A percentile compares a stretch with the other conserved stretches of the same genome.
Conservation (phyloP, 2,329 filamentous ascomycete species). For the Cladosporium velox region DNA sequence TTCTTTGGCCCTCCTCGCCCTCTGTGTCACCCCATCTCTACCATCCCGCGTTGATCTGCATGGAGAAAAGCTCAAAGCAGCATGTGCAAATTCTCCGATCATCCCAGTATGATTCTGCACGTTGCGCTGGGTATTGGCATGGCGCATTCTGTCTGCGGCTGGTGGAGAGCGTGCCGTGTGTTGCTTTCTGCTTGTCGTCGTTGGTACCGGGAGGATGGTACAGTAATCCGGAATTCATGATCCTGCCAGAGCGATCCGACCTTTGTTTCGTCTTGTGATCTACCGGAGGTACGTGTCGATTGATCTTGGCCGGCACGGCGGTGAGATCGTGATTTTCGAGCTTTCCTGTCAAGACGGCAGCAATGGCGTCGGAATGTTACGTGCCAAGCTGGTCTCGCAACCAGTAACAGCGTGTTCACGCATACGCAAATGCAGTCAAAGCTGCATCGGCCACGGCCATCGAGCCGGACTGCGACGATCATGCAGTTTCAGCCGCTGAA, state of each 20-base stretch:
- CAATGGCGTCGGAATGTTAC: neutral
- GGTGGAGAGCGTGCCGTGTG: constrained; percentile 4
- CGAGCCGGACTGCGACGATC: neutral
- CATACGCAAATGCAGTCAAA: neutral
- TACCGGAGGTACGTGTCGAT: neutral
- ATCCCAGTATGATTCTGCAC: neutral
- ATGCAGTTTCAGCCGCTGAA: neutral
- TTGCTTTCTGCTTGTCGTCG: neutral
- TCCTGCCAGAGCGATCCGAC: neutral
- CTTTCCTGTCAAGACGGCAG: neutral
- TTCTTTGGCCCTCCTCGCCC: neutral
- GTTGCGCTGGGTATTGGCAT: constrained; percentile 11
- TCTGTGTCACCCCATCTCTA: neutral
- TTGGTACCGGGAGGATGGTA: neutral
- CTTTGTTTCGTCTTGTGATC: neutral
- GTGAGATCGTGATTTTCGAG: neutral
- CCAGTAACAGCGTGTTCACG: neutral
- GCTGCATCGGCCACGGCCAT: neutral
- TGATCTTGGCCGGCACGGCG: neutral
- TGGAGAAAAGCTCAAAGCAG: neutral
- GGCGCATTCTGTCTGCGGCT: constrained; percentile 10
- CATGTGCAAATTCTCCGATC: neutral
- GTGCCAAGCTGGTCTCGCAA: neutral
- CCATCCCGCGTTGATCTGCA: neutral
- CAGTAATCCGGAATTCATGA: neutral